phyloP scores from a whole-genome alignment of 371 early-diverging fungal species.

The Mortierella sp. region DNA sequence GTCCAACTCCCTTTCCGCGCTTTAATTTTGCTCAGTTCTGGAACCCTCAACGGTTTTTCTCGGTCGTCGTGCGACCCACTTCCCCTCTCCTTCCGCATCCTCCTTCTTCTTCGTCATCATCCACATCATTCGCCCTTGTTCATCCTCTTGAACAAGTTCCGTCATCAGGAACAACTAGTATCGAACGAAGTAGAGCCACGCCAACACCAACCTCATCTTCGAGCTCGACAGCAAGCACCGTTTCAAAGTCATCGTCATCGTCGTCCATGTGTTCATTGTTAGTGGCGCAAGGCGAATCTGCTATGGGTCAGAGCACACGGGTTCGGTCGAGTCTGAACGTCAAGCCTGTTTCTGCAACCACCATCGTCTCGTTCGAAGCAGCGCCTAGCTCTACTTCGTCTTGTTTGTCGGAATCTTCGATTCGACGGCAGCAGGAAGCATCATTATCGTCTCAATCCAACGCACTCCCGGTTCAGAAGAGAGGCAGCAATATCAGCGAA shows the following conservation, averaged over 20 bases:
- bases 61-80: not conserved
- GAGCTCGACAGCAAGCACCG: not conserved
- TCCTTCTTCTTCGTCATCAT: not conserved
- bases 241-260: not conserved
- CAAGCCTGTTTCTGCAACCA: conserved; percentile 14
- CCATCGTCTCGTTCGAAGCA: not conserved
- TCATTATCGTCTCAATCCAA: not conserved
- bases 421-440: not conserved
- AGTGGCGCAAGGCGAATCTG: not conserved
- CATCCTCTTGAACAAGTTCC: not conserved
- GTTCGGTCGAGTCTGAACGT: not conserved
- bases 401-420: not conserved
- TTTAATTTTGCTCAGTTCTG: conserved; percentile 11
- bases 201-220: not conserved
- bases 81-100: not conserved
- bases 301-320: no score
- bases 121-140: not conserved
- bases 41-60: conserved; percentile 4
- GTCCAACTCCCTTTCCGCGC: not conserved
- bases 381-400: not conserved
- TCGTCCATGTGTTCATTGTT: not conserved
- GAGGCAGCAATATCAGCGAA: not conserved
- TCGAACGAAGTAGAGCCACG: not conserved
- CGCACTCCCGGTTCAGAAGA: not conserved
- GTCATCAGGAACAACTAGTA: not conserved